Base-by-base conservation (phyloP, 2,329 filamentous ascomycete genomes). In the Colletotrichum lupini region DNA sequence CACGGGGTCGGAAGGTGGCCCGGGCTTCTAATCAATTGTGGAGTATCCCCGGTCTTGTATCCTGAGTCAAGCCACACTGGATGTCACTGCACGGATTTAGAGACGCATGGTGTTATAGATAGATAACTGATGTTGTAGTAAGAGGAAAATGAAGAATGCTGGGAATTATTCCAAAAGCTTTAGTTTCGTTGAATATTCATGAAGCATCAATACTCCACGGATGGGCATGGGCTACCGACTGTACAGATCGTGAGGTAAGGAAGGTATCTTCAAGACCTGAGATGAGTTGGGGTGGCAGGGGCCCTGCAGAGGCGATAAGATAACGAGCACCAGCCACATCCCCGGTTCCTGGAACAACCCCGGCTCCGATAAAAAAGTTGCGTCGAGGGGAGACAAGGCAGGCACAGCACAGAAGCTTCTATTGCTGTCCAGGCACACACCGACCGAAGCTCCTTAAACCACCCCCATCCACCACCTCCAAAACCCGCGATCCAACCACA, bases 291-390 rank as follows among this genome's bases (percentile, higher is more conserved):
- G 24, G 24, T 26, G 24, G 24, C 3, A 26, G 24, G 24, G 35
- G 35, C 5, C 35, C 2, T 37, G 35, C 16, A 42, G 37, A 42
- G 16, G 28, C 12, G 67, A 68, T 68, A 68, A 68, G 58, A 60
- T 61, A 60, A 60, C 14, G 1, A 3, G 6, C 61, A 73, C 61
- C 70, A 75, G 73, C 73, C 73, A 73, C 73, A 74, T 26, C 57
- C 53, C 72, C 72, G 72, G 74, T 61, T 46, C 56, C 72, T 69
- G 74, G 74, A 75, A 74, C 68, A 75, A 75, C 74, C 67, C 63
- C 72, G 61, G 68, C 24, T 74, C 72, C 74, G 74, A 75, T 65
- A 68, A 75, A 75, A 75, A 75, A 75, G 74, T 75, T 75, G 72
- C 57, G 68, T 65, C 72, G 68, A 65, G 67, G 66, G 37, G 66